A percentile compares a stretch with the other conserved stretches of the same genome.
These are phyloP conservation scores for Mycena citricolor DNA, from an alignment of 1,284 basidiomycete species.

Conservation along the genomic window DNA sequence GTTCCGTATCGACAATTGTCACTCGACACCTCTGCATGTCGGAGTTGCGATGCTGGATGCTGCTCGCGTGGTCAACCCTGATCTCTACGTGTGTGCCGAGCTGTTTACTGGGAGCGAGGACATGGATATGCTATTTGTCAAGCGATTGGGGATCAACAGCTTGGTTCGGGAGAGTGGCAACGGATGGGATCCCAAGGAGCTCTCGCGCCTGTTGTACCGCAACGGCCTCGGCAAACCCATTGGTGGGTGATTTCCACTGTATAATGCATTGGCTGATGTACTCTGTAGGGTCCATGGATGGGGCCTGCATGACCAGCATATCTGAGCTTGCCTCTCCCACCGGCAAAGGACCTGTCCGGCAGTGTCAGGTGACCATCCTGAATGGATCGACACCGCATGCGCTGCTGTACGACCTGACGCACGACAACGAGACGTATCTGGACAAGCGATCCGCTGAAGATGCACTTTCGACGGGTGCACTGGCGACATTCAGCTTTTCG, in stretches of 20 bases:
- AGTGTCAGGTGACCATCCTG: conserved; percentile 74
- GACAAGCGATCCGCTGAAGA: conserved; percentile 92
- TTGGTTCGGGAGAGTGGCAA: conserved; percentile 92
- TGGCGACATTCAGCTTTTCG: conserved; percentile 84
- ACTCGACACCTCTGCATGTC: conserved; percentile 94
- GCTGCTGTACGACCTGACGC: conserved; percentile 90
- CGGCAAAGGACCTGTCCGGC: conserved; percentile 73
- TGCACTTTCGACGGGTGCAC: conserved; percentile 86
- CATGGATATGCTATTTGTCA: conserved; percentile 89
- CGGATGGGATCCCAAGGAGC: conserved; percentile 83
- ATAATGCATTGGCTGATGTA: conserved; percentile 2
- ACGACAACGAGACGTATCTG: conserved; percentile 91
- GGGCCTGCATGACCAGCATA: conserved; percentile 72
- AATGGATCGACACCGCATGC: conserved; percentile 88
- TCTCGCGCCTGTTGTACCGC: conserved; percentile 82
- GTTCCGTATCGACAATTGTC: conserved; percentile 97
- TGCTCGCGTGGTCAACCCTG: conserved; percentile 84
- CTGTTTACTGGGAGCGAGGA: conserved; percentile 96
- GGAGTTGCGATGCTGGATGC: conserved; percentile 92
- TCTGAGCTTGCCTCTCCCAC: conserved; percentile 78
- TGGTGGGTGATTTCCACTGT: conserved; percentile 45
- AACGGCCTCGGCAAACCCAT: conserved; percentile 90
- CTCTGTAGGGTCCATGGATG: conserved; percentile 82
- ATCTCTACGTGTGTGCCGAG: conserved; percentile 95
- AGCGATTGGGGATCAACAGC: conserved; percentile 88